A percentile compares a stretch with the other conserved stretches of the same genome.
Conservation (phyloP, 768 basidiomycete genomes). For the Boletus barrowsii region DNA sequence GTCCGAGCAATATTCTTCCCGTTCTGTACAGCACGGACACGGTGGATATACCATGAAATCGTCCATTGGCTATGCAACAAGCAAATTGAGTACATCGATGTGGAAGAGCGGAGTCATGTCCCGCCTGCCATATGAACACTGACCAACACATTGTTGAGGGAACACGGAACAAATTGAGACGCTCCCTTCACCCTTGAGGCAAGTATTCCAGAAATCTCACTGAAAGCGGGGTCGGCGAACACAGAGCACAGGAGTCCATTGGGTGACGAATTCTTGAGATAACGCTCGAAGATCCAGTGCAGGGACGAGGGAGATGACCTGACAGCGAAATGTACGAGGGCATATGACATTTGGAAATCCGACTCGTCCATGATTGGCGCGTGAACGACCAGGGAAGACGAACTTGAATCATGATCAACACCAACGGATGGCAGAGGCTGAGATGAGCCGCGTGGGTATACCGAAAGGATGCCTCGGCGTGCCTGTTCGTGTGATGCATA, state of each 20-base stretch:
- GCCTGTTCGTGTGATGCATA: slow-evolving; percentile 20
- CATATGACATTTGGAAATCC: slow-evolving; percentile 10
- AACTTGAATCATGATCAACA: slow-evolving; percentile 48
- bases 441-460: neutral
- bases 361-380: slow-evolving; percentile 30
- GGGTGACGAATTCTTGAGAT: slow-evolving; percentile 14
- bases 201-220: slow-evolving; percentile 10
- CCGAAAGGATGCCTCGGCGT: slow-evolving; percentile 23
- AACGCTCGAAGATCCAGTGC: slow-evolving; percentile 22
- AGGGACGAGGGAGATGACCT: slow-evolving; percentile 16
- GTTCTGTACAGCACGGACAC: slow-evolving; percentile 27
- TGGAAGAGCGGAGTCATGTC: slow-evolving; percentile 8
- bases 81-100: slow-evolving; percentile 20
- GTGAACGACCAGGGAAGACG: slow-evolving; percentile 43
- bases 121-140: slow-evolving; percentile 23
- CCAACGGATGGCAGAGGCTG: slow-evolving; percentile 35
- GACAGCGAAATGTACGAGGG: slow-evolving; percentile 28
- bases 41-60: slow-evolving; percentile 43
- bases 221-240: slow-evolving; percentile 17
- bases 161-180: slow-evolving; percentile 2
- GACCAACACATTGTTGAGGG: slow-evolving; percentile 25
- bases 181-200: slow-evolving; percentile 10
- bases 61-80: slow-evolving; percentile 47
- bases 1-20: slow-evolving; percentile 19
- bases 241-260: slow-evolving; percentile 14